Base-by-base conservation (phyloP, 78 protist genomes). In the Dictyostelium capitatum region DNA sequence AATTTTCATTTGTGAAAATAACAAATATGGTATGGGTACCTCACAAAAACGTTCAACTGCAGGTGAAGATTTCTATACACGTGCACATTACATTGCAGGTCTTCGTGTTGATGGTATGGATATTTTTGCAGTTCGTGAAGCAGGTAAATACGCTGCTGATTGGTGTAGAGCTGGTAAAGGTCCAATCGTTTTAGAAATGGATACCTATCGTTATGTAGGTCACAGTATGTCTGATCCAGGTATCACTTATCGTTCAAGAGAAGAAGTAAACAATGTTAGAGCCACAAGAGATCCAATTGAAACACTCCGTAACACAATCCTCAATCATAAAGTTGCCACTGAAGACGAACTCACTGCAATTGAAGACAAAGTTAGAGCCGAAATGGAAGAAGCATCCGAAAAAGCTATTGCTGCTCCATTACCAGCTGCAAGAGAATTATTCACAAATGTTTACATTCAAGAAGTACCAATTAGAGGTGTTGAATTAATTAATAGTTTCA, bases 191-290 rank as follows among this genome's bases (percentile, higher is more conserved):
- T 3, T 98, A 54, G 98, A 97, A 90, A 57, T 96, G 90, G 92
- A 95, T 51, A 98, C 99, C 28, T 98, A 98, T 91, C 98, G 99
- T 77, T 98, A 98, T 93, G 91, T 91, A n/a, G 99, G 99, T 62
- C 99, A 98, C 97, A 95, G 98, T 37, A 98, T 98, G 99, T 95
- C 98, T 59, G 99, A 98, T 92, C 99, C 99, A 41, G 99, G 99
- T 80, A 95, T 96, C 69, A 70, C 96, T 9, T 98, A 98, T 97
- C 97, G 99, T 67, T 79, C 96, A 3, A 89, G 97, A 62, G 98
- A 95, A 5, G 99, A 98, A 70, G 89, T 98, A 30, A 47, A 96
- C 78, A 15, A 87, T 46, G 92, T 97, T 57, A 97, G 98, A 70
- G 1, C 50, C 15, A 23, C 6, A 15, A 25, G 80, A 47, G 99